Conservation (phyloP, 352 stramenopile genomes). For the Globisporangium perplexum region DNA sequence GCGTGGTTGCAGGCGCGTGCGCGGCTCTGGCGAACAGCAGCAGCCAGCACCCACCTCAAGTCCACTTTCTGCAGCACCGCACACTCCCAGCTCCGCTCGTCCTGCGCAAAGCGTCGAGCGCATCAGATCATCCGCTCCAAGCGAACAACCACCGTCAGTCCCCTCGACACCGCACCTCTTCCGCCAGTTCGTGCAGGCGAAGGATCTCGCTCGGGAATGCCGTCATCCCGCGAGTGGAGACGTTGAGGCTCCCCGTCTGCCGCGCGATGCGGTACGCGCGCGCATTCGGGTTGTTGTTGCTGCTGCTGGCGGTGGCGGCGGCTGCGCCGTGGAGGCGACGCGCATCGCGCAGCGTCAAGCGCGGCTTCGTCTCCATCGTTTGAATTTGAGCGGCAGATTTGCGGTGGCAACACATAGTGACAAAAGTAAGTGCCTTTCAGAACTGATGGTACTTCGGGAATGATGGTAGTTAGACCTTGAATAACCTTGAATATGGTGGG, state of each 20-base stretch:
- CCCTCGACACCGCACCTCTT: conserved; percentile 22
- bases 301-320: conserved; percentile 6
- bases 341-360: conserved; percentile 35
- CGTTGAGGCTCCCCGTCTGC: conserved; percentile 52
- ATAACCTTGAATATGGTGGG: too few relatives aligned
- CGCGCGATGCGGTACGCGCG: conserved; percentile 49
- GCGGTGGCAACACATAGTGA: too few relatives aligned
- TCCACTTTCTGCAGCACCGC: conserved; percentile 61
- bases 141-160: too few relatives aligned
- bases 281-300: conserved; percentile 16
- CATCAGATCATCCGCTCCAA: too few relatives aligned
- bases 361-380: conserved; percentile 27
- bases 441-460: neutral
- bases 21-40: too few relatives aligned
- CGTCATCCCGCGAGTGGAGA: conserved; percentile 45
- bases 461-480: neutral
- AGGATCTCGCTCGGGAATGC: conserved; percentile 57
- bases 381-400: neutral
- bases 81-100: conserved; percentile 74
- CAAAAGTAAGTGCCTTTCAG: neutral
- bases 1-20: too few relatives aligned
- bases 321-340: conserved; percentile 21
- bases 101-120: conserved; percentile 12
- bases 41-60: conserved; percentile 34
- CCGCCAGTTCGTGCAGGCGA: conserved; percentile 50